phyloP scores from a whole-genome alignment of 2,329 filamentous ascomycete genomes.

The Rugonectria rugulosa region DNA sequence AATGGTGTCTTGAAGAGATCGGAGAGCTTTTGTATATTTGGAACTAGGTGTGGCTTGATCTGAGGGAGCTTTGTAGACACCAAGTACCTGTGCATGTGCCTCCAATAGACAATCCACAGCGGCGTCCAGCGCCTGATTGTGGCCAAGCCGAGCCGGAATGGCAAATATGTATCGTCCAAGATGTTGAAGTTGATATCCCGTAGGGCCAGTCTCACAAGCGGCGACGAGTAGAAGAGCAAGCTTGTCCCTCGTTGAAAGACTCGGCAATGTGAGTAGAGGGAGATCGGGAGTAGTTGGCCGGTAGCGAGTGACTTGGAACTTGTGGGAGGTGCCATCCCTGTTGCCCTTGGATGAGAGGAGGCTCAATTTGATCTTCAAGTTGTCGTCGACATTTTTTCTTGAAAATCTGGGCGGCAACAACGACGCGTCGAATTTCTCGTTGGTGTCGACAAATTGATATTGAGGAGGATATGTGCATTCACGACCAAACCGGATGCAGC shows the following conservation, averaged over 20 bases:
- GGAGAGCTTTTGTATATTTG: not conserved
- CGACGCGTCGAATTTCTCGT: not conserved
- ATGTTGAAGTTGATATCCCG: not conserved
- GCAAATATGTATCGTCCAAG: not conserved
- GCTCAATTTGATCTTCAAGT: not conserved
- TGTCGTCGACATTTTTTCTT: not conserved
- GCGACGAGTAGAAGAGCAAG: not conserved
- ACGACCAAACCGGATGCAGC: not conserved
- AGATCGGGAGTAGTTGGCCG: not conserved
- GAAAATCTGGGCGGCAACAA: not conserved
- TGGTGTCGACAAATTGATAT: not conserved
- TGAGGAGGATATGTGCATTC: not conserved
- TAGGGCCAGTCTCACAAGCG: not conserved
- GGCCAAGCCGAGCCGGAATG: not conserved
- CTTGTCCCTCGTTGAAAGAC: not conserved
- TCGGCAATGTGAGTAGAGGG: not conserved
- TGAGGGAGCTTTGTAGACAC: not conserved
- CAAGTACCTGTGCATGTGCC: not conserved
- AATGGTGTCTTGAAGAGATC: not conserved
- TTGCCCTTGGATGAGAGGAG: not conserved
- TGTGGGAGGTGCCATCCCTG: not conserved
- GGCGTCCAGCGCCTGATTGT: not conserved
- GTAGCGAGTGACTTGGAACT: not conserved
- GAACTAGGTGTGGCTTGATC: not conserved
- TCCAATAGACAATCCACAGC: not conserved